Conservation (phyloP, 169 alveolate genomes). For the Plasmodium cynomolgi region DNA sequence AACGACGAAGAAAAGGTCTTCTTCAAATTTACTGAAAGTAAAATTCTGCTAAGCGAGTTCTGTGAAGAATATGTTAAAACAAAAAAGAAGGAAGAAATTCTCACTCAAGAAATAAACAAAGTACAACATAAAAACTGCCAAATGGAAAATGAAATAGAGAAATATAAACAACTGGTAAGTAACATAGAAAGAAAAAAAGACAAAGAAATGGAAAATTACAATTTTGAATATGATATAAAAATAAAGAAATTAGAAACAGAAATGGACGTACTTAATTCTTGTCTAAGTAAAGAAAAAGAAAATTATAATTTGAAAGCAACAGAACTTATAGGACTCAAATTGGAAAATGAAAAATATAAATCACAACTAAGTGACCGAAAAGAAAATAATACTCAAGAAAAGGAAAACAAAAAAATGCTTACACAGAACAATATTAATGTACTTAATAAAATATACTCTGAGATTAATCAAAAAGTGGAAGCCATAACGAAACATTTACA, state of each 20-base stretch:
- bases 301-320: conserved; percentile 33
- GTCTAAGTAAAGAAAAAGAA: conserved; percentile 61
- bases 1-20: conserved; percentile 59
- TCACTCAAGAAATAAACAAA: conserved; percentile 23
- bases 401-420: not conserved
- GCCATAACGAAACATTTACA: conserved; percentile 6
- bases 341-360: conserved; percentile 57
- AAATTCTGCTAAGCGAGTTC: conserved; percentile 42
- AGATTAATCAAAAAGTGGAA: conserved; percentile 39
- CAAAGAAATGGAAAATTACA: conserved; percentile 57
- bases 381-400: not conserved
- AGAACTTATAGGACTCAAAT: conserved; percentile 36
- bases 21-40: conserved; percentile 53
- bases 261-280: conserved; percentile 38
- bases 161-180: conserved; percentile 18
- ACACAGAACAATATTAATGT: conserved; percentile 13
- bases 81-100: conserved; percentile 27
- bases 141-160: conserved; percentile 65
- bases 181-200: conserved; percentile 41
- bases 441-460: conserved; percentile 57
- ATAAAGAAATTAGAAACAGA: conserved; percentile 52
- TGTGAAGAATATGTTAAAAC: conserved; percentile 34
- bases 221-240: conserved; percentile 62
- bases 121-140: conserved; percentile 36
- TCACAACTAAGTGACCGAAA: not conserved